Percentiles rank a stretch among this genome's conserved stretches.
Evolutionary conservation across 2,329 filamentous ascomycete genomes (phyloP).

Genomic region (Neofusicoccum cordaticola): DNA sequence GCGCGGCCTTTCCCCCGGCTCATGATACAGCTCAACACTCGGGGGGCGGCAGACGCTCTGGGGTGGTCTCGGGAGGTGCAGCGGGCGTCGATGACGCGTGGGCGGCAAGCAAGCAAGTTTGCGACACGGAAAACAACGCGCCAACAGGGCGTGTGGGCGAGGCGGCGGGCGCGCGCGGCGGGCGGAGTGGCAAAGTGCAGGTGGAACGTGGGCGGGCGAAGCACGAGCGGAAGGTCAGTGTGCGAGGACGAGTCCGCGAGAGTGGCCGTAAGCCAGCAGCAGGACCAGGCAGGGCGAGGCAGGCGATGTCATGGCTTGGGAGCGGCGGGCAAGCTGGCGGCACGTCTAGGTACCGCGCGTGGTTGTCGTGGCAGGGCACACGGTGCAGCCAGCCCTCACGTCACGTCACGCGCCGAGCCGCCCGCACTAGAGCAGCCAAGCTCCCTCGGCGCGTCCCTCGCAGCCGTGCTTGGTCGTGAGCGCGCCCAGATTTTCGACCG

Average conservation of each 20-base stretch:
- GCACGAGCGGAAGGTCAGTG: neutral
- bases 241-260: neutral
- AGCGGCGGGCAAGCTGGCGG: neutral
- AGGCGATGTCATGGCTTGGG: neutral
- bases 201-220: neutral
- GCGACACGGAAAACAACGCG: neutral
- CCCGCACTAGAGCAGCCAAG: neutral
- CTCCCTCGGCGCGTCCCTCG: neutral
- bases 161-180: neutral
- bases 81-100: neutral
- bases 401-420: slow-evolving; percentile 6
- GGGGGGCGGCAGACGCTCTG: neutral
- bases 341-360: neutral
- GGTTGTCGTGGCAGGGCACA: neutral
- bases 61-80: neutral
- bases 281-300: neutral
- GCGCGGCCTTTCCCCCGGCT: slow-evolving; percentile 19
- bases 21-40: neutral
- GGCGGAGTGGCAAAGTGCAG: slow-evolving; percentile 3
- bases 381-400: neutral
- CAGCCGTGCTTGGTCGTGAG: too few species aligned
- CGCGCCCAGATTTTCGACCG: neutral
- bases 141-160: neutral
- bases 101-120: neutral
- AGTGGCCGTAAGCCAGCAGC: neutral